A percentile compares a stretch with the other conserved stretches of the same genome.
phyloP scores from a whole-genome alignment of 495 filamentous ascomycete species.

The Margaritispora aquatica region DNA sequence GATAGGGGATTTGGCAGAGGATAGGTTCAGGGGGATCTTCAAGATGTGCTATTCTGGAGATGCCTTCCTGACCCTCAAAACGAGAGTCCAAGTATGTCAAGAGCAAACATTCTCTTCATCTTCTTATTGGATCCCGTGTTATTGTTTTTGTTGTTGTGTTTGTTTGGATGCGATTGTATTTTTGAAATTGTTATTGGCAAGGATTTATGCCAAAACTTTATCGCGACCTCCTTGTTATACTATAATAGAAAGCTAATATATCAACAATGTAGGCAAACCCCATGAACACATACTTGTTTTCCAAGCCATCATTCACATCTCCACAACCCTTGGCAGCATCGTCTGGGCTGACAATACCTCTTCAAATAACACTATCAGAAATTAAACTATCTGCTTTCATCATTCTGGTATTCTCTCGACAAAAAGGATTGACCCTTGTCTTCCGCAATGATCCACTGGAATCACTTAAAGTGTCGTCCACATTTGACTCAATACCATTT shows the following conservation, averaged over 20 bases:
- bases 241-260: slow-evolving; percentile 40
- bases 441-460: slow-evolving; percentile 98
- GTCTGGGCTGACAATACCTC: slow-evolving; percentile 88
- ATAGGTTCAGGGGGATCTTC: slow-evolving; percentile 96
- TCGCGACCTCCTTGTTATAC: not conserved
- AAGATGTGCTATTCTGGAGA: slow-evolving; percentile 98
- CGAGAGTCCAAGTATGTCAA: slow-evolving; percentile 70
- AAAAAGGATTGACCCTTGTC: slow-evolving; percentile 92
- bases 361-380: slow-evolving; percentile 94
- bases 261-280: slow-evolving; percentile 70
- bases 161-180: too few relatives aligned
- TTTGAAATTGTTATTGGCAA: slow-evolving; percentile 1
- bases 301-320: slow-evolving; percentile 85
- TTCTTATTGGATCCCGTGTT: not conserved
- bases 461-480: slow-evolving; percentile 95
- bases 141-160: slow-evolving; percentile 4
- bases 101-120: slow-evolving; percentile 1
- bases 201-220: slow-evolving; percentile 6
- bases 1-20: slow-evolving; percentile 93
- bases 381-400: slow-evolving; percentile 97
- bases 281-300: slow-evolving; percentile 88
- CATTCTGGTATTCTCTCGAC: slow-evolving; percentile 92
- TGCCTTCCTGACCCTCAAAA: slow-evolving; percentile 89
- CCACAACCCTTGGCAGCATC: slow-evolving; percentile 89
- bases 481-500: slow-evolving; percentile 97